Evolutionary conservation across 495 filamentous ascomycete species (phyloP).

Genomic region (Friedmanniomyces simplex): DNA sequence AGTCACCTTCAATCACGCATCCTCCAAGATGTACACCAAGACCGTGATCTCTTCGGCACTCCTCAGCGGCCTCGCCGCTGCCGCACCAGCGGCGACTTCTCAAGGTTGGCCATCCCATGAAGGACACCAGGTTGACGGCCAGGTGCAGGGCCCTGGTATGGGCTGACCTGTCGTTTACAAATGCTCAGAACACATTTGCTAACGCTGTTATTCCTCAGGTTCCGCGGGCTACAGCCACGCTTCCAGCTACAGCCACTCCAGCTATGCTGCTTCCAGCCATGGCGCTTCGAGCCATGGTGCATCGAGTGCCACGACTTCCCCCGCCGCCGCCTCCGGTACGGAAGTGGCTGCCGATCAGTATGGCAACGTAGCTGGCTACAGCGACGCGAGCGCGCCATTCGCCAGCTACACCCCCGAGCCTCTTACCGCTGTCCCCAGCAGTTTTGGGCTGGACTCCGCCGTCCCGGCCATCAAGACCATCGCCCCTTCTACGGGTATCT

Average conservation of each 20-base stretch:
- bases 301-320: neutral
- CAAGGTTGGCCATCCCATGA: slow-evolving; percentile 13
- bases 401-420: slow-evolving; percentile 14
- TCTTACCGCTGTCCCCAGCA: slow-evolving; percentile 11
- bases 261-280: neutral
- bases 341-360: slow-evolving; percentile 3
- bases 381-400: slow-evolving; percentile 25
- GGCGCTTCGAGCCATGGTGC: neutral
- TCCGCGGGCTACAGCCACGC: neutral
- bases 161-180: neutral
- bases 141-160: neutral
- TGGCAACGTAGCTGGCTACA: slow-evolving; percentile 26
- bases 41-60: slow-evolving; percentile 19
- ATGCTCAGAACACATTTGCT: neutral
- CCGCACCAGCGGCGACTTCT: slow-evolving; percentile 23
- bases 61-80: slow-evolving; percentile 24
- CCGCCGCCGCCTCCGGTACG: neutral
- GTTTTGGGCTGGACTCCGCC: slow-evolving; percentile 19
- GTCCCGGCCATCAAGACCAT: slow-evolving; percentile 18
- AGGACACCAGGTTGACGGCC: neutral
- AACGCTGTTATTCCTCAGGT: neutral
- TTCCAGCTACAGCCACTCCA: slow-evolving; percentile 7
- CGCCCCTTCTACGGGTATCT: slow-evolving; percentile 7
- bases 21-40: slow-evolving; percentile 23
- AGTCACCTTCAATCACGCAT: neutral